Percentiles rank a stretch among this genome's conserved stretches.
phyloP scores from a whole-genome alignment of 495 filamentous ascomycete species.

The Penicillium paradoxum region DNA sequence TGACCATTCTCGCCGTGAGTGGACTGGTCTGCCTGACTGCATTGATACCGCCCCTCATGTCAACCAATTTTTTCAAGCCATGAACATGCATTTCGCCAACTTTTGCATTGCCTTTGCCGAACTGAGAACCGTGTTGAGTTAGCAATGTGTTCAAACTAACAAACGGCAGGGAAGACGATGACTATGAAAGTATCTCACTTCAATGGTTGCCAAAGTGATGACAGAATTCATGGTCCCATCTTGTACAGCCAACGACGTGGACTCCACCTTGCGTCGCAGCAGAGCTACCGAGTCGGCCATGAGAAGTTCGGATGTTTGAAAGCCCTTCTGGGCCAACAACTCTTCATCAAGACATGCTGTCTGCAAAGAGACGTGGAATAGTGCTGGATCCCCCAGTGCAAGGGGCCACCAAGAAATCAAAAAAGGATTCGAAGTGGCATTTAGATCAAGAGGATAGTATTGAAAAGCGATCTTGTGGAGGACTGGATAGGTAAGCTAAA shows the following conservation, averaged over 20 bases:
- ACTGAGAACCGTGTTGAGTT: constrained; percentile 20
- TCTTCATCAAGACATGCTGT: constrained; percentile 52
- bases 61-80: constrained; percentile 44
- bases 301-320: constrained; percentile 43
- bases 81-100: constrained; percentile 45
- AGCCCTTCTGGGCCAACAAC: constrained; percentile 42
- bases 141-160: not conserved
- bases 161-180: not conserved
- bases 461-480: constrained; percentile 50
- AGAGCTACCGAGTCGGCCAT: constrained; percentile 49
- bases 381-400: constrained; percentile 44
- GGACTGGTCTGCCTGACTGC: constrained; percentile 43
- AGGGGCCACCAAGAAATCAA: constrained; percentile 52
- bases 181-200: constrained; percentile 28
- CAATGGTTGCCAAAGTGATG: constrained; percentile 48
- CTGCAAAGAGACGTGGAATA: constrained; percentile 50
- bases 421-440: constrained; percentile 45
- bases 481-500: constrained; percentile 29
- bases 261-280: constrained; percentile 39
- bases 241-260: constrained; percentile 42
- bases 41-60: constrained; percentile 44
- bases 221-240: constrained; percentile 52
- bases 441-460: constrained; percentile 50
- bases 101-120: constrained; percentile 45
- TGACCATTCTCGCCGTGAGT: constrained; percentile 48